These are phyloP conservation scores for Pseudopithomyces chartarum DNA, from an alignment of 2,329 filamentous ascomycete genomes.

Conservation along the genomic window DNA sequence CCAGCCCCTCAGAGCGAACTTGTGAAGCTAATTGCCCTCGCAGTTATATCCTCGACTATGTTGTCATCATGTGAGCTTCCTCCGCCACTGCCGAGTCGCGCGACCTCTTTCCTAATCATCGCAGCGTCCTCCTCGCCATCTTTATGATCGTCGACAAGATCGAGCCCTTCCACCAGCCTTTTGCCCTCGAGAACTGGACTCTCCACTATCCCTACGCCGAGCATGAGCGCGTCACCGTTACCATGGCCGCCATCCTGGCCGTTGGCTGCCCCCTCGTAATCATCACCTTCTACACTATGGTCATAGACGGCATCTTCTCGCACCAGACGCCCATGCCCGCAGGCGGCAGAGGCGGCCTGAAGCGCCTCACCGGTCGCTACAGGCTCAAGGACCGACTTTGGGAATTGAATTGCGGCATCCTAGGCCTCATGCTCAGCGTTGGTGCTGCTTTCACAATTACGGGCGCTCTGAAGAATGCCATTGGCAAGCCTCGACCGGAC, in stretches of 20 bases:
- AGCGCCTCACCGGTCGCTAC: slow-evolving; percentile 52
- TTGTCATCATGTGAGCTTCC: slow-evolving; percentile 59
- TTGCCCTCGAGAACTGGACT: slow-evolving; percentile 61
- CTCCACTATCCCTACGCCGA: slow-evolving; percentile 63
- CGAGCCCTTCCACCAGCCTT: slow-evolving; percentile 62
- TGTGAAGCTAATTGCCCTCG: no score
- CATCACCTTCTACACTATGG: slow-evolving; percentile 61
- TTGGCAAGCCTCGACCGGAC: slow-evolving; percentile 64
- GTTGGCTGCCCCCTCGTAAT: slow-evolving; percentile 55
- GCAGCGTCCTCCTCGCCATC: slow-evolving; percentile 56
- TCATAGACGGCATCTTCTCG: slow-evolving; percentile 64
- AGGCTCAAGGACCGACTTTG: slow-evolving; percentile 62
- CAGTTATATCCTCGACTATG: slow-evolving; percentile 64
- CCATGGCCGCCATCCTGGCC: slow-evolving; percentile 55
- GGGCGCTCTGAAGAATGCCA: slow-evolving; percentile 61
- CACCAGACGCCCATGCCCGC: slow-evolving; percentile 47
- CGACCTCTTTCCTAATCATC: slow-evolving; percentile 37
- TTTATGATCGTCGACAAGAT: slow-evolving; percentile 60
- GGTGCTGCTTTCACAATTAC: slow-evolving; percentile 63
- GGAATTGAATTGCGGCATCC: slow-evolving; percentile 65
- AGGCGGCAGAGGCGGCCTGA: slow-evolving; percentile 27
- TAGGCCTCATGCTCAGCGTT: slow-evolving; percentile 61
- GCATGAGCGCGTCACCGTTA: slow-evolving; percentile 60
- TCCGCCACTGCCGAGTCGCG: slow-evolving; percentile 26
- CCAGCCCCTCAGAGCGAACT: slow-evolving; percentile 11